Conservation (phyloP, 1,284 basidiomycete genomes). For the Ceratobasidium sp. region DNA sequence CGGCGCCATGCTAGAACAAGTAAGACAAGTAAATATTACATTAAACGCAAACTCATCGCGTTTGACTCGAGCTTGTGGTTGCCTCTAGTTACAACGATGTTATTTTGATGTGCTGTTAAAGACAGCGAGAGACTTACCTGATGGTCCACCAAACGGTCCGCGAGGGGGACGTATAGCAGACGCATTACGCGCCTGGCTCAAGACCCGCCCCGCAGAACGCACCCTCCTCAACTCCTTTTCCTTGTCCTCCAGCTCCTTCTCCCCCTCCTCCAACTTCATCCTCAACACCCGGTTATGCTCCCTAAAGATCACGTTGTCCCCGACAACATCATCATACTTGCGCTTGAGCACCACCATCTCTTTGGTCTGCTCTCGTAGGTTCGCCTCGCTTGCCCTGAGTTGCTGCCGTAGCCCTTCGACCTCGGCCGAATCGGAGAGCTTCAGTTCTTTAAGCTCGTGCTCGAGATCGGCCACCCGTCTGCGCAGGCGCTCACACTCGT, state of each 20-base stretch:
- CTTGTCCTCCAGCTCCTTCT: background rate
- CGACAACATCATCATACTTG: background rate
- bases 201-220: background rate
- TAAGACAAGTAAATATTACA: background rate
- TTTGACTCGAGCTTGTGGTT: background rate
- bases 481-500: background rate
- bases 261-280: background rate
- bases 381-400: background rate
- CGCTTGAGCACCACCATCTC: background rate
- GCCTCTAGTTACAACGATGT: background rate
- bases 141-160: background rate
- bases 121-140: background rate
- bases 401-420: background rate
- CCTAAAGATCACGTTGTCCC: background rate
- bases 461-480: background rate
- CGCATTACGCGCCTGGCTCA: background rate
- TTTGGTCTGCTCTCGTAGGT: background rate
- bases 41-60: background rate
- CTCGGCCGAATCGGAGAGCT: background rate
- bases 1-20: background rate
- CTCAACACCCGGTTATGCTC: background rate
- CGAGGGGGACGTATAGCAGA: background rate
- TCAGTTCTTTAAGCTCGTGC: background rate
- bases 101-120: background rate
- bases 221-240: background rate